Conservation (phyloP, 352 stramenopile genomes). For the Phytophthora melonis region DNA sequence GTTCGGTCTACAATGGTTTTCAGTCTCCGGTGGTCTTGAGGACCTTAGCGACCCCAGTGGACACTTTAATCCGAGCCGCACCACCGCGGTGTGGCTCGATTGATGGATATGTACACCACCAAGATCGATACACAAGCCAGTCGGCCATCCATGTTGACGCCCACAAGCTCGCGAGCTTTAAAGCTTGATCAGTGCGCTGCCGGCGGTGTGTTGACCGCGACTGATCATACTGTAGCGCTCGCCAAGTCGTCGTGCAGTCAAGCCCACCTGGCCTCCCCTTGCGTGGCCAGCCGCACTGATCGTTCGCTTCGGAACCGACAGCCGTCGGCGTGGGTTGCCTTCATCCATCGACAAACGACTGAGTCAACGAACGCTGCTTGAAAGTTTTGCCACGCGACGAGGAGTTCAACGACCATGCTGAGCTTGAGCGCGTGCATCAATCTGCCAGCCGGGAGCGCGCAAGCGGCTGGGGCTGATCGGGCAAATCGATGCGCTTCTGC, state of each 20-base stretch:
- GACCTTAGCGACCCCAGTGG: not conserved
- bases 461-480: constrained; percentile 17
- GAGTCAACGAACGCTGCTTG: not conserved
- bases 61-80: not conserved
- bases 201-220: not conserved
- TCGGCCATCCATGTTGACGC: not conserved
- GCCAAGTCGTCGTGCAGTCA: not conserved
- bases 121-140: too few relatives aligned
- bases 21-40: not conserved
- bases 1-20: not conserved
- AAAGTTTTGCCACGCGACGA: not conserved
- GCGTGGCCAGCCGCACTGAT: not conserved
- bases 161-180: not conserved
- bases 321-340: constrained; percentile 1
- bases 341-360: constrained; percentile 7
- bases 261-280: not conserved
- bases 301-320: not conserved
- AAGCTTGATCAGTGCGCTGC: not conserved
- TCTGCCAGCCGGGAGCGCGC: constrained; percentile 20
- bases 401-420: not conserved
- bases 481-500: constrained; percentile 14
- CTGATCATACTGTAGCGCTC: not conserved
- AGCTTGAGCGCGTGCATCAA: constrained; percentile 10
- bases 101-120: too few relatives aligned
- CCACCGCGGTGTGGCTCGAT: too few relatives aligned